These are phyloP conservation scores for Closterium sp. DNA, from an alignment of 139 green algal species.

Conservation along the genomic window DNA sequence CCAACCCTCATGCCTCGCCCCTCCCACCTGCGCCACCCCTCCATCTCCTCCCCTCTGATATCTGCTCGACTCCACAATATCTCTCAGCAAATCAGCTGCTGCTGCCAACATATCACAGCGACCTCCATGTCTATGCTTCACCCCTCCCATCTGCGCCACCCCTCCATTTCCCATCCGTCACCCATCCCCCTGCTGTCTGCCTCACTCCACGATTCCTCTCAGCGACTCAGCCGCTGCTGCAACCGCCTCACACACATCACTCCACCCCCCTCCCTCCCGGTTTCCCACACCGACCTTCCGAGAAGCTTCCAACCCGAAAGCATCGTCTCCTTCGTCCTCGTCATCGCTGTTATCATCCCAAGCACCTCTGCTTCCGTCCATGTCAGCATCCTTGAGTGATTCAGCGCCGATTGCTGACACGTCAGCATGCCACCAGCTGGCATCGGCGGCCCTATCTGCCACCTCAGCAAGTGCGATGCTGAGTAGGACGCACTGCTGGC, in stretches of 20 bases:
- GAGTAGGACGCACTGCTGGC: neutral
- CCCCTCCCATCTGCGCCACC: too few relatives aligned
- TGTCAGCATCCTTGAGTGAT: neutral
- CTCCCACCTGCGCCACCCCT: too few relatives aligned
- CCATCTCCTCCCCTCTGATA: too few relatives aligned
- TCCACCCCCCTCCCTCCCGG: neutral
- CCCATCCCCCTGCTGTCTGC: neutral
- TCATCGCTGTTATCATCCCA: neutral
- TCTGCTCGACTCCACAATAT: too few relatives aligned
- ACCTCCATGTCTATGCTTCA: too few relatives aligned
- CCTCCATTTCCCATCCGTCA: too few relatives aligned
- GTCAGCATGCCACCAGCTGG: neutral
- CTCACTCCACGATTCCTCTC: neutral
- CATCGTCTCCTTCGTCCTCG: neutral
- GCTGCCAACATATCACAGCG: too few relatives aligned
- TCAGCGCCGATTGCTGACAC: too few relatives aligned
- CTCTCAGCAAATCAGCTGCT: too few relatives aligned
- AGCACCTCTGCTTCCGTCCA: neutral
- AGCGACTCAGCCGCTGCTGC: neutral
- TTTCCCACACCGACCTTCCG: neutral
- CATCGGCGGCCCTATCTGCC: neutral
- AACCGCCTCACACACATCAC: neutral
- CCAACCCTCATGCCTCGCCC: neutral
- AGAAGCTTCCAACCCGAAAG: neutral
- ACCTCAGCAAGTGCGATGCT: neutral